These are phyloP conservation scores for Pichia heedii DNA, from an alignment of 805 yeast species.

Conservation along the genomic window DNA sequence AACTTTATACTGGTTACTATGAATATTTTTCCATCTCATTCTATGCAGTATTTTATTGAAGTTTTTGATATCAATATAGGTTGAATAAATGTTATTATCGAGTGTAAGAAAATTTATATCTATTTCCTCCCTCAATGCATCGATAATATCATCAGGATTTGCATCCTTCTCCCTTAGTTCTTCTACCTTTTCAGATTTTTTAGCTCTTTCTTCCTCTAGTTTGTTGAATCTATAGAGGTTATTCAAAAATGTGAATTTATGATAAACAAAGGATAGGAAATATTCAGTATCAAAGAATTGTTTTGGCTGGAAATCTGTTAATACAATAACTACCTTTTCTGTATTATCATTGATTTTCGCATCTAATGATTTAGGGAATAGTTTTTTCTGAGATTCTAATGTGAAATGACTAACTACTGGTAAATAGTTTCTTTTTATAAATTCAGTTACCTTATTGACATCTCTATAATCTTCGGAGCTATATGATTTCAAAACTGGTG, in stretches of 20 bases:
- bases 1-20: slow-evolving; percentile 25
- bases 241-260: slow-evolving; percentile 34
- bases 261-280: slow-evolving; percentile 35
- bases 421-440: slow-evolving; percentile 38
- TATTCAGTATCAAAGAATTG: slow-evolving; percentile 16
- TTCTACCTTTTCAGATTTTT: slow-evolving; percentile 37
- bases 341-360: slow-evolving; percentile 22
- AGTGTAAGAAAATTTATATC: slow-evolving; percentile 27
- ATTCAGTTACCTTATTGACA: slow-evolving; percentile 36
- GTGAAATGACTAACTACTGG: slow-evolving; percentile 50
- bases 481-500: slow-evolving; percentile 49
- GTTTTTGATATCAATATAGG: slow-evolving; percentile 41
- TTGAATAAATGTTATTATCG: slow-evolving; percentile 33
- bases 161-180: slow-evolving; percentile 36
- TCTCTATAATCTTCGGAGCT: slow-evolving; percentile 58
- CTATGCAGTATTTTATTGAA: slow-evolving; percentile 12
- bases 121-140: slow-evolving; percentile 44
- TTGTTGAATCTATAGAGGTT: slow-evolving; percentile 30
- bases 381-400: slow-evolving; percentile 25
- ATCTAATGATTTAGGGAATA: slow-evolving; percentile 28
- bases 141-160: slow-evolving; percentile 34
- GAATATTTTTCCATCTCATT: slow-evolving; percentile 30
- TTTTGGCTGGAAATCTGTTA: slow-evolving; percentile 34
- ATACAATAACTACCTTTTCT: slow-evolving; percentile 40
- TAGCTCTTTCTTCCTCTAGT: slow-evolving; percentile 21